Base-by-base conservation (phyloP, 805 yeast species). In the Myxozyma monticola region DNA sequence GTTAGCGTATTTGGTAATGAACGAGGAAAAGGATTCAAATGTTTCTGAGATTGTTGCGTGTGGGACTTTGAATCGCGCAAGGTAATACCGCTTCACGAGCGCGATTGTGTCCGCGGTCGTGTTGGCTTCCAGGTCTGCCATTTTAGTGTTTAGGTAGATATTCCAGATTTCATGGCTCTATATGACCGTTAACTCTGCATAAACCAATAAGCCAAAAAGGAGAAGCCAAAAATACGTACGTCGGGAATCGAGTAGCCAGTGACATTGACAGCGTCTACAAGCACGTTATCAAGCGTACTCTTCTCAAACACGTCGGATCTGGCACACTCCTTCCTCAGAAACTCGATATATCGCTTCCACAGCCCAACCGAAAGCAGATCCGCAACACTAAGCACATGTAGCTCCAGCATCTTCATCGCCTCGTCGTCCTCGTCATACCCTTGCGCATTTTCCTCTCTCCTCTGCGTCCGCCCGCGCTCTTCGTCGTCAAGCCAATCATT, bases 1-100 rank as follows among this genome's bases (percentile, higher is more conserved):
- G 33, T 60, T 55, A 24, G 43, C 48, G 37, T 59, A 42, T 12
- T 34, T 29, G 12, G 66, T 56, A 25, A 66, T 55, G 42, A 65
- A 63, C 2, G 61, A 31, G 5, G 69, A 65, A 45, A 45, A 65
- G 3, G 50, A 54, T 7, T 60, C 33, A 47, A 66, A 66, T 1
- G 69, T 66, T 6, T 52, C 48, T 10, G 56, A 60, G 9, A 66
- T 29, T 9, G 50, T 34, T 2, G 45, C 33, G 40, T 66, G 69
- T 0, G 67, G 65, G 9, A 60, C 44, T 20, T 42, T 28, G 25
- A 66, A 55, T 9, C 68, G 56, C 2, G 62, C 49, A 8, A 49
- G 49, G 37, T 60, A 62, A 21, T 45, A 36, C 3, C 49, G 37
- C 26, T 52, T 48, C 28, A 53, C 26, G 17, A 46, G 46, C 4